Conservation (phyloP, 495 filamentous ascomycete species). For the Talaromyces thailandensis region DNA sequence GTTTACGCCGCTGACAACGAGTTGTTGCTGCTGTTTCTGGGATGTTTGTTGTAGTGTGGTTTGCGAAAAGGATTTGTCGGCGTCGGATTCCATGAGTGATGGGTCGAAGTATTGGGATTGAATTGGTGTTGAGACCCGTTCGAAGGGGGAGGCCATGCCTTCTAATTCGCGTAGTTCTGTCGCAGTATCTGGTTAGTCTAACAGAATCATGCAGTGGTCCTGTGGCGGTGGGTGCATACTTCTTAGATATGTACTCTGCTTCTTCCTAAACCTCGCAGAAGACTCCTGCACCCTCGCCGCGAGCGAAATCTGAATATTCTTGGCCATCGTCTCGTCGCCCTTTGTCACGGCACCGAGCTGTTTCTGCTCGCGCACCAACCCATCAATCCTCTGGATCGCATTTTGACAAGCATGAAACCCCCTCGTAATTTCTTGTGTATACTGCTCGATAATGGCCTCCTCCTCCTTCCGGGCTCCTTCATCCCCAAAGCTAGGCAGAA, state of each 20-base stretch:
- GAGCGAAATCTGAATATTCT: conserved; percentile 87
- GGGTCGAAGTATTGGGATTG: conserved; percentile 64
- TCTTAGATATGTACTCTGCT: conserved; percentile 91
- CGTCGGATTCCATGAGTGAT: conserved; percentile 79
- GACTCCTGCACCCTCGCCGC: conserved; percentile 83
- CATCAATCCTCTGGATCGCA: conserved; percentile 76
- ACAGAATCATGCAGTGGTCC: background rate
- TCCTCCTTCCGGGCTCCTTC: conserved; percentile 76
- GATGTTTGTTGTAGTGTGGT: conserved; percentile 70
- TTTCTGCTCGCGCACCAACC: conserved; percentile 69
- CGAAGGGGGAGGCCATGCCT: conserved; percentile 51
- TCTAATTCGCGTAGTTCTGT: conserved; percentile 78
- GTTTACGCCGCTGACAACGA: conserved; percentile 53
- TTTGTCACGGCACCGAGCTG: conserved; percentile 56
- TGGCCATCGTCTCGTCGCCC: conserved; percentile 90
- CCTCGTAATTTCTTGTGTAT: conserved; percentile 84
- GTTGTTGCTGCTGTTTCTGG: conserved; percentile 32
- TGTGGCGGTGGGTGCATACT: conserved; percentile 46
- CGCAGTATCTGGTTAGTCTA: conserved; percentile 6
- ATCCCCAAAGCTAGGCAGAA: conserved; percentile 93
- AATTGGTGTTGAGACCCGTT: conserved; percentile 55
- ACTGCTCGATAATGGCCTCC: conserved; percentile 77
- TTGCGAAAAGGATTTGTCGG: conserved; percentile 87
- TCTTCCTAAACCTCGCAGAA: conserved; percentile 89
- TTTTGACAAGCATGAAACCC: conserved; percentile 85